Base-by-base conservation (phyloP, 2,329 filamentous ascomycete species). In the Trichoderma sp. region DNA sequence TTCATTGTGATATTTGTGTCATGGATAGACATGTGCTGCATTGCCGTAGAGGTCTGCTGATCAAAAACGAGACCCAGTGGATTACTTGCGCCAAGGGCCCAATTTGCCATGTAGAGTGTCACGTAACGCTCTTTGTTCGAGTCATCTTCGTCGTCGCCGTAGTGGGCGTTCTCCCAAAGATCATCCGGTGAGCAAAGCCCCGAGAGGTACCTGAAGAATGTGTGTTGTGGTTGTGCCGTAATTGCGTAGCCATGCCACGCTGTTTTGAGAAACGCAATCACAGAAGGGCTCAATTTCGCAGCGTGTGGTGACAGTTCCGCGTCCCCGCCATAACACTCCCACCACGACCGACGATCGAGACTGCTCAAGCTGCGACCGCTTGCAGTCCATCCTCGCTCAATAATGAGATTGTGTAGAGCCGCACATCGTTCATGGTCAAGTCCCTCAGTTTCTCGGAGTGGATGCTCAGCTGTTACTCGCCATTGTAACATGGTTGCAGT, bases 61-160 rank as follows among this genome's bases (percentile, higher is more conserved):
- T 70, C 67, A 28, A 70, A 36, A 11, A 70, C 39, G 8, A 70
- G 67, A n/a, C 67, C 67, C 39, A 70, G n/a, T 11, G 67, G 67
- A 28, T 70, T 39, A 12, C 39, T 62, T 28, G 67, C 57, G 28
- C 67, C 67, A 28, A 70, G 57, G 8, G 57, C 67, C 67, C 67
- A 70, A 36, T 62, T 70, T 3, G 67, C 67, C 67, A 70, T 70
- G 39, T 70, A 70, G 36, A 70, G 67, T 8, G 67, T 70, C 39
- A 70, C 67, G 9, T 70, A 70, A 26, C 57, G 67, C 36, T 9
- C 4, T n/a, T 70, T 70, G 39, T 70, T 70, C 9, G 67, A 53
- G 39, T 62, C 57, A 8, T 70, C 67, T 14, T 70, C 67, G 9
- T 39, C 67, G n/a, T 53, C 39, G 36, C 67, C 39, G 12, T 70